Evolutionary conservation across 2,329 filamentous ascomycete species (phyloP).

Genomic region (Colletotrichum costaricense): DNA sequence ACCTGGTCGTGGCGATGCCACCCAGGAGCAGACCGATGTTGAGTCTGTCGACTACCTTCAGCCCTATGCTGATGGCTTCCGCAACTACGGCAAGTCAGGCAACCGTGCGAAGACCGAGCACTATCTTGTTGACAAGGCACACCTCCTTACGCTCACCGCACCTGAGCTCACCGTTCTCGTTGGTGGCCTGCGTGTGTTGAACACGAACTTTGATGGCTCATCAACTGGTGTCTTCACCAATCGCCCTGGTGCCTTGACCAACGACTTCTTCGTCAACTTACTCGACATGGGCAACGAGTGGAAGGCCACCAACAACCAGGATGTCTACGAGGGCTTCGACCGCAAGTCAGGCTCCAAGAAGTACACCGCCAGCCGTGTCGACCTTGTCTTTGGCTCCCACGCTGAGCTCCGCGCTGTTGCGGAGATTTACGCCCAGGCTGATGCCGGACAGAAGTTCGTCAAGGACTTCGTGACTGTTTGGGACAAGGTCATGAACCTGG

Average conservation of each 20-base stretch:
- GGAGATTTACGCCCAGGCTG: slow-evolving; percentile 75
- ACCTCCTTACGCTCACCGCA: slow-evolving; percentile 76
- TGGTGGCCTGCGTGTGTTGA: slow-evolving; percentile 77
- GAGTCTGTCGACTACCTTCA: slow-evolving; percentile 74
- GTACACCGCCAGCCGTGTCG: slow-evolving; percentile 76
- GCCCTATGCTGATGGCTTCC: slow-evolving; percentile 80
- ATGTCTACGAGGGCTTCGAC: slow-evolving; percentile 73
- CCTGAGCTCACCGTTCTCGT: slow-evolving; percentile 79
- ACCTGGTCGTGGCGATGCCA: slow-evolving; percentile 78
- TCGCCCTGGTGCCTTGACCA: slow-evolving; percentile 75
- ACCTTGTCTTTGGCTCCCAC: slow-evolving; percentile 80
- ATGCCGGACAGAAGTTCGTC: slow-evolving; percentile 72
- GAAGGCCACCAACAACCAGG: slow-evolving; percentile 64
- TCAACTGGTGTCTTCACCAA: slow-evolving; percentile 75
- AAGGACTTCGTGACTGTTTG: slow-evolving; percentile 79
- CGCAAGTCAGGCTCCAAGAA: slow-evolving; percentile 74
- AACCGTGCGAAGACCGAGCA: slow-evolving; percentile 73
- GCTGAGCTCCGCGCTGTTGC: slow-evolving; percentile 77
- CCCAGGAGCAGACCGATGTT: slow-evolving; percentile 78
- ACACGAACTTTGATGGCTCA: slow-evolving; percentile 78
- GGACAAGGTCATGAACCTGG: slow-evolving; percentile 80
- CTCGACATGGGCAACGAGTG: slow-evolving; percentile 75
- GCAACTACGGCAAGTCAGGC: slow-evolving; percentile 77
- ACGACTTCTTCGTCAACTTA: slow-evolving; percentile 86
- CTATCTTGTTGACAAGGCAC: slow-evolving; percentile 77